Base-by-base conservation (phyloP, 2,329 filamentous ascomycete species). In the Penicillium sp. region DNA sequence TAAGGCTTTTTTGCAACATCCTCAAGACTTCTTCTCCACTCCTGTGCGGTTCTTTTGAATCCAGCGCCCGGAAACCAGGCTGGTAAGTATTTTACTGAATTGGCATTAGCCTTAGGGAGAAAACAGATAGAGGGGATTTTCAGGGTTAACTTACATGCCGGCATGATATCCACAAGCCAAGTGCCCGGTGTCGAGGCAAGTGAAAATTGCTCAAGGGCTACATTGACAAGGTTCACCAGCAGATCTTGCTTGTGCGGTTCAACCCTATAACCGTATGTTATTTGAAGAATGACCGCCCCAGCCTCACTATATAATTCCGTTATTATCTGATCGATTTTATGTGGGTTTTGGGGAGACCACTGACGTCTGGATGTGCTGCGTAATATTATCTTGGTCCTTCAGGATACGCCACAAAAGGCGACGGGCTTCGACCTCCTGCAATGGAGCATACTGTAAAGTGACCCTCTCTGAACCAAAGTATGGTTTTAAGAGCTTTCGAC, bases 161-260 rank as follows among this genome's bases (percentile, higher is more conserved):
- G 81, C 0, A 82, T 60, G 0, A 78, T 65, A 54, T 83, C 79
- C 4, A 83, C 79, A 10, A 74, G 57, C 74, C 75, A 82, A 11
- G 66, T 70, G 7, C 79, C 78, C 2, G 79, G 77, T 4, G 76
- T 68, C 8, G 66, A 69, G 3, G 77, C 74, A 22, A 74, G 60
- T 1, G 72, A 66, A 50, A 82, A 79, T 5, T 77, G 57, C 0
- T 68, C 66, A 63, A 82, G 71, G 2, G 75, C 72, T 21, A 70
- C 59, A 4, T 74, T 73, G 0, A 74, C 74, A 9, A 81, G 55
- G 21, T 78, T 68, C 4, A 82, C 73, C 2, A 82, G 65, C 3
- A 77, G 76, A 54, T 83, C 49, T 35, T n/a, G 13, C 4, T 16
- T 27, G 22, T 50, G 48, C 29, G 48, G 48, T 21, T 50, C 48